A percentile compares a stretch with the other conserved stretches of the same genome.
Conservation (phyloP, 23 red algal species). For the Gracilaria domingensis region DNA sequence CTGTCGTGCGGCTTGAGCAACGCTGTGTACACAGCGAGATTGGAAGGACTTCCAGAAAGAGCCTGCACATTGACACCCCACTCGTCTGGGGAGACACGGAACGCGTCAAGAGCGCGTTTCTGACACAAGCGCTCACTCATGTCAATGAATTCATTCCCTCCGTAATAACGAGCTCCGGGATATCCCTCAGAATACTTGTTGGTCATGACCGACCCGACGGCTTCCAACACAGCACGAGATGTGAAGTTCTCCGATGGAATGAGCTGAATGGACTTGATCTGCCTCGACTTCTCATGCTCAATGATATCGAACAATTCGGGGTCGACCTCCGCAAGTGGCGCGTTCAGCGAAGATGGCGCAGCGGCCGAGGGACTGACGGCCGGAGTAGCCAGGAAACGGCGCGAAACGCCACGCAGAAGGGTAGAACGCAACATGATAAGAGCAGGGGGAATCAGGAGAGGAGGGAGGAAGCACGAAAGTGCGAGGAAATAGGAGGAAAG, state of each 20-base stretch:
- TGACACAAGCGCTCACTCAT: conserved; percentile 96
- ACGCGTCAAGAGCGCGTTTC: conserved; percentile 92
- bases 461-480: neutral
- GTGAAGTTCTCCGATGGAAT: conserved; percentile 99
- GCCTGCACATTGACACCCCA: conserved; percentile 99
- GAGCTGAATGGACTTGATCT: conserved; percentile 91
- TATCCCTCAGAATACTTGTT: conserved; percentile 99
- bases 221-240: conserved; percentile 93
- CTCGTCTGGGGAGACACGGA: conserved; percentile 72
- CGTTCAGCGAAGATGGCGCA: conserved; percentile 69
- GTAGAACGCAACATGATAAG: conserved; percentile 51
- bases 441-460: neutral
- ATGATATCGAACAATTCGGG: conserved; percentile 92
- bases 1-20: conserved; percentile 97
- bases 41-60: conserved; percentile 91
- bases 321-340: conserved; percentile 83
- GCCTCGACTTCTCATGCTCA: conserved; percentile 93
- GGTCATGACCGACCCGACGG: conserved; percentile 95
- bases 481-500: neutral
- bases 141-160: conserved; percentile 97
- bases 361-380: conserved; percentile 46
- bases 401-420: conserved; percentile 44
- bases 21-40: conserved; percentile 97
- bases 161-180: conserved; percentile 96
- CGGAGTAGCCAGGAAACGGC: conserved; percentile 63